These are phyloP conservation scores for Mycena sanguinolenta DNA, from an alignment of 768 basidiomycete genomes.

Conservation along the genomic window DNA sequence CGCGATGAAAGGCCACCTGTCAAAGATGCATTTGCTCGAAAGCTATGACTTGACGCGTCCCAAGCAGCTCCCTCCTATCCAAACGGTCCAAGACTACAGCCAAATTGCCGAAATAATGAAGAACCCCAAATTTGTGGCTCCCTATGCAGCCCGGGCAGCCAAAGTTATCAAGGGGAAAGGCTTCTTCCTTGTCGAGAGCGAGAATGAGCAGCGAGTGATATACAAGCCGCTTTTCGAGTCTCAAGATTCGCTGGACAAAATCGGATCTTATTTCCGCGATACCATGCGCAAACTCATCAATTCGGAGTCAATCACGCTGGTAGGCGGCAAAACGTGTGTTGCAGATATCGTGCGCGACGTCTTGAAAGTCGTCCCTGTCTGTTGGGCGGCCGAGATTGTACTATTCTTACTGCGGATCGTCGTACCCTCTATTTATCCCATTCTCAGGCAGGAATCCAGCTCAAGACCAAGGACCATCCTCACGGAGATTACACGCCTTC, in stretches of 20 bases:
- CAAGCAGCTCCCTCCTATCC: constrained; percentile 38
- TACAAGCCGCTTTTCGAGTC: constrained; percentile 60
- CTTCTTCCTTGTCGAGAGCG: constrained; percentile 74
- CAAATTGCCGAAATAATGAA: constrained; percentile 68
- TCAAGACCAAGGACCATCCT: constrained; percentile 68
- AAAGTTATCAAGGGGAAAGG: constrained; percentile 72
- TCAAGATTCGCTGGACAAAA: constrained; percentile 61
- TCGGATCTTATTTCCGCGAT: constrained; percentile 74
- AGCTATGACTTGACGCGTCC: constrained; percentile 73
- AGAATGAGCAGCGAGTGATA: constrained; percentile 64
- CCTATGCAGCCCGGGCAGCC: constrained; percentile 64
- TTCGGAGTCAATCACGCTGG: constrained; percentile 64
- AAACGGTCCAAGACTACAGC: constrained; percentile 60
- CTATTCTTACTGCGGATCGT: constrained; percentile 39
- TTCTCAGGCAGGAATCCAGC: constrained; percentile 75
- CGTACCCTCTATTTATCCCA: constrained; percentile 8
- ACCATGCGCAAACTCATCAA: constrained; percentile 72
- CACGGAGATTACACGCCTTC: constrained; percentile 73
- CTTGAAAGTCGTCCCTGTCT: constrained; percentile 71
- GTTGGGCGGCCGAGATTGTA: constrained; percentile 84
- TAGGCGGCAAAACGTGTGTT: constrained; percentile 64
- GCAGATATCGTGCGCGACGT: constrained; percentile 82
- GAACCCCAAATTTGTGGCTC: constrained; percentile 60
- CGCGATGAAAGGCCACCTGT: constrained; percentile 72
- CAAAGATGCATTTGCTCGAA: constrained; percentile 64